A percentile compares a stretch with the other conserved stretches of the same genome.
phyloP scores from a whole-genome alignment of 2,329 filamentous ascomycete species.

The Ambrosiella beaveri region DNA sequence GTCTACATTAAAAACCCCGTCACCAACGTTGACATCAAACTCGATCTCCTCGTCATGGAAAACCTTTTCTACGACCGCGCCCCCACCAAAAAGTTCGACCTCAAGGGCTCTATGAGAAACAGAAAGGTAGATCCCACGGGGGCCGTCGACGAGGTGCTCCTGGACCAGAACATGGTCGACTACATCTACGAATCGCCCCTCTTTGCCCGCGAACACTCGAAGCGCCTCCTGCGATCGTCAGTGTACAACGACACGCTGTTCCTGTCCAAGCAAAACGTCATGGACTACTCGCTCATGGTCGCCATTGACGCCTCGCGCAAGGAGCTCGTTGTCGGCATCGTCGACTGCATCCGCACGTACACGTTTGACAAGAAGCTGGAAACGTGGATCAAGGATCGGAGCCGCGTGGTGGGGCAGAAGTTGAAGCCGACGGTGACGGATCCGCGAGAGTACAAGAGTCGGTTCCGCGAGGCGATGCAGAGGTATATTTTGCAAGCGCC shows the following conservation, averaged over 20 bases:
- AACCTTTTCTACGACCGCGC: constrained; percentile 93
- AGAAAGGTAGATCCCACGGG: constrained; percentile 92
- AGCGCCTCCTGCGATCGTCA: constrained; percentile 76
- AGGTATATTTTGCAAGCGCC: constrained; percentile 63
- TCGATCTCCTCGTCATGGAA: constrained; percentile 89
- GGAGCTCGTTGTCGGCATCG: constrained; percentile 92
- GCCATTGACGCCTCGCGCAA: constrained; percentile 81
- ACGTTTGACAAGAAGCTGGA: constrained; percentile 99
- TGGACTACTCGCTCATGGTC: constrained; percentile 98
- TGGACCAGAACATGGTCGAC: constrained; percentile 98
- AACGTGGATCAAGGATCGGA: constrained; percentile 97
- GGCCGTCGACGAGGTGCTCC: constrained; percentile 84
- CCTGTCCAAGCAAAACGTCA: constrained; percentile 84
- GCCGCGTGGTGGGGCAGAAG: constrained; percentile 56
- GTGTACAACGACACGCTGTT: constrained; percentile 98
- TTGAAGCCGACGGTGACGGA: constrained; percentile 89
- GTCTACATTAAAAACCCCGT: constrained; percentile 89
- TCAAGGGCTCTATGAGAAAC: constrained; percentile 97
- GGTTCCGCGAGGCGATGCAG: constrained; percentile 93
- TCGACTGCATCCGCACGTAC: constrained; percentile 95
- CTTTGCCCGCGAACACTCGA: constrained; percentile 88
- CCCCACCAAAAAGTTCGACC: constrained; percentile 78
- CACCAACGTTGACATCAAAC: constrained; percentile 84
- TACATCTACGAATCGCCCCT: constrained; percentile 96
- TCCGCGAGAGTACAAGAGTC: constrained; percentile 91